phyloP scores from a whole-genome alignment of 2,329 filamentous ascomycete genomes.

The Fusarium veterinarium region DNA sequence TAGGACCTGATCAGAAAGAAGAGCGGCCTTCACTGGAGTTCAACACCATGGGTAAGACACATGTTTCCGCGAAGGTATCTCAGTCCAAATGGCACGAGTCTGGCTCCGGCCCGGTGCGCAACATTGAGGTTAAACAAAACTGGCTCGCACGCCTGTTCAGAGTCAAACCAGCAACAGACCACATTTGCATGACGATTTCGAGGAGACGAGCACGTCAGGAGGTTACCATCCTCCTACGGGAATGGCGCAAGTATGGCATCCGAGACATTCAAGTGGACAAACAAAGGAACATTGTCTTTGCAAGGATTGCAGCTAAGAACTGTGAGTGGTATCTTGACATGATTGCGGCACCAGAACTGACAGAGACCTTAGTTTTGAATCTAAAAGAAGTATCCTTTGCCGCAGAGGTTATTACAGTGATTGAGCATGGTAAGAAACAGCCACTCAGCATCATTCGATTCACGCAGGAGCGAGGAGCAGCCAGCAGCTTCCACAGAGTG shows the following conservation, averaged over 20 bases:
- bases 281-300: slow-evolving; percentile 81
- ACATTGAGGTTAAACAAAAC: slow-evolving; percentile 77
- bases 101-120: slow-evolving; percentile 56
- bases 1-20: slow-evolving; percentile 29
- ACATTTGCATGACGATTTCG: slow-evolving; percentile 80
- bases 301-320: slow-evolving; percentile 79
- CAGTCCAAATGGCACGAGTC: slow-evolving; percentile 50
- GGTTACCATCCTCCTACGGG: slow-evolving; percentile 77
- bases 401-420: slow-evolving; percentile 86
- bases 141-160: slow-evolving; percentile 92
- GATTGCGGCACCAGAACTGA: slow-evolving; percentile 33
- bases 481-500: slow-evolving; percentile 87
- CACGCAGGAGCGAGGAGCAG: slow-evolving; percentile 91
- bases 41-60: slow-evolving; percentile 35
- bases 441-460: slow-evolving; percentile 85
- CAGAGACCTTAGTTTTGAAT: slow-evolving; percentile 70
- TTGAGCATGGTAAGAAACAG: slow-evolving; percentile 83
- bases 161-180: slow-evolving; percentile 82
- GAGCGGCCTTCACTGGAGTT: slow-evolving; percentile 21
- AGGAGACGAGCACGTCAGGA: slow-evolving; percentile 79
- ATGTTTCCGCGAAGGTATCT: slow-evolving; percentile 14
- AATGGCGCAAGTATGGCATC: slow-evolving; percentile 87
- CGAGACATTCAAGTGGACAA: slow-evolving; percentile 83
- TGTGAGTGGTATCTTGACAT: slow-evolving; percentile 64
- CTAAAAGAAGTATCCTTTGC: slow-evolving; percentile 91